Percentiles rank a stretch among this genome's conserved stretches.
phyloP scores from a whole-genome alignment of 768 basidiomycete genomes.

The Suillus hirtellus region DNA sequence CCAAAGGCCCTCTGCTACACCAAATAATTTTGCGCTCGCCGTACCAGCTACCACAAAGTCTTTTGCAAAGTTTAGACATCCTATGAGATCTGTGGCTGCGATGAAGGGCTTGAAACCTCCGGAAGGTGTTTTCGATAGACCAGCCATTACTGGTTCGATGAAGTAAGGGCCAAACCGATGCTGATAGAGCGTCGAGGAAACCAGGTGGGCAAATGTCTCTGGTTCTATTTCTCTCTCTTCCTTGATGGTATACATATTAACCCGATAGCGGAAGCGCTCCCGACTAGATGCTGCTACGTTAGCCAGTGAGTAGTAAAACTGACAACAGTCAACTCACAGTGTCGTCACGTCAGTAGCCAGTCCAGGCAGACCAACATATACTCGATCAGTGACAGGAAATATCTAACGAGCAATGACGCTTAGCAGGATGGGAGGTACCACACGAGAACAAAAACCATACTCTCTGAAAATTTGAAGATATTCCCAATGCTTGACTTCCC shows the following conservation, averaged over 20 bases:
- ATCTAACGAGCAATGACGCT: constrained; percentile 52
- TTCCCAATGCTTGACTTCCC: constrained; percentile 82
- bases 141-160: constrained; percentile 95
- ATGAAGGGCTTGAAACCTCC: constrained; percentile 88
- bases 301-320: constrained; percentile 3
- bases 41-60: constrained; percentile 97
- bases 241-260: constrained; percentile 99
- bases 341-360: constrained; percentile 93
- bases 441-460: constrained; percentile 40
- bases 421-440: constrained; percentile 13
- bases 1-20: constrained; percentile 98
- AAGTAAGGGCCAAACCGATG: constrained; percentile 96
- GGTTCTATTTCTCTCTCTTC: constrained; percentile 97
- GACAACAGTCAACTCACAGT: constrained; percentile 51
- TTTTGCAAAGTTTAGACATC: constrained; percentile 90
- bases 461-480: constrained; percentile 94
- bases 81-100: constrained; percentile 91
- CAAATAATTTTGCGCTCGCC: constrained; percentile 88
- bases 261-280: constrained; percentile 88
- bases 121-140: constrained; percentile 71
- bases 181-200: constrained; percentile 95
- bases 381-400: constrained; percentile 90
- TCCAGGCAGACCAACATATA: constrained; percentile 90
- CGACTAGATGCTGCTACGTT: constrained; percentile 47
- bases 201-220: constrained; percentile 92